These are phyloP conservation scores for Aspergillus bertholletiae DNA, from an alignment of 495 filamentous ascomycete genomes.

Conservation along the genomic window DNA sequence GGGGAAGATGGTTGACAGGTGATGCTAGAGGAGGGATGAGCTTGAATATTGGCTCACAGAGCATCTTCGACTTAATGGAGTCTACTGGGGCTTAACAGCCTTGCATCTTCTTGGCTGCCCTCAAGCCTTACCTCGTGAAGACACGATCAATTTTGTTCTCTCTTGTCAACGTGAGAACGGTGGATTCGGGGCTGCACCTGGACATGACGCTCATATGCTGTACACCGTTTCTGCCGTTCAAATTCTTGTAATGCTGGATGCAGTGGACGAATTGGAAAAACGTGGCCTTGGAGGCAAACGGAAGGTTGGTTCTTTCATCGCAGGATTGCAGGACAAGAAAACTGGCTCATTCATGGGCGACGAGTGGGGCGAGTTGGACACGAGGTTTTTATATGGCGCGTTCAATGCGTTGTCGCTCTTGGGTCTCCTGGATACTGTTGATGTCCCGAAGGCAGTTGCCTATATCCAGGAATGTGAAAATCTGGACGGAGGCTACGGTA, in stretches of 20 bases:
- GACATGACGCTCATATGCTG: conserved; percentile 92
- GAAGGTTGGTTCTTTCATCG: conserved; percentile 74
- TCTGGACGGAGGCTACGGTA: conserved; percentile 89
- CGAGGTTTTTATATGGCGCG: conserved; percentile 86
- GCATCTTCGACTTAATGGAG: conserved; percentile 87
- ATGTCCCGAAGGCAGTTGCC: conserved; percentile 72
- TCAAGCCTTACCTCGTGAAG: conserved; percentile 72
- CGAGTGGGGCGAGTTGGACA: conserved; percentile 94
- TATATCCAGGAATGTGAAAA: conserved; percentile 82
- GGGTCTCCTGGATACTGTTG: conserved; percentile 62
- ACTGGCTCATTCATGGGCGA: conserved; percentile 90
- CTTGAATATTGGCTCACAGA: conserved; percentile 97
- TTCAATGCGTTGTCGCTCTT: conserved; percentile 84
- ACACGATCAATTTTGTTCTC: conserved; percentile 85
- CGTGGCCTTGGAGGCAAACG: conserved; percentile 61
- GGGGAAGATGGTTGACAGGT: conserved; percentile 32
- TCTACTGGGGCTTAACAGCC: conserved; percentile 94
- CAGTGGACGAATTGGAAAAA: conserved; percentile 74
- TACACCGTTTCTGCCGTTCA: conserved; percentile 93
- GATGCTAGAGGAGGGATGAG: conserved; percentile 74
- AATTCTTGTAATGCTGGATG: conserved; percentile 80
- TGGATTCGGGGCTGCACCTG: conserved; percentile 89
- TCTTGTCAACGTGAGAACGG: conserved; percentile 85
- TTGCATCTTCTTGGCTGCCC: conserved; percentile 80
- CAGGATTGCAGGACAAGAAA: conserved; percentile 70